Evolutionary conservation across 225 moss, liverwort and hornwort genomes (phyloP).

Genomic region (Bryoerythrophyllum caledonicum): DNA sequence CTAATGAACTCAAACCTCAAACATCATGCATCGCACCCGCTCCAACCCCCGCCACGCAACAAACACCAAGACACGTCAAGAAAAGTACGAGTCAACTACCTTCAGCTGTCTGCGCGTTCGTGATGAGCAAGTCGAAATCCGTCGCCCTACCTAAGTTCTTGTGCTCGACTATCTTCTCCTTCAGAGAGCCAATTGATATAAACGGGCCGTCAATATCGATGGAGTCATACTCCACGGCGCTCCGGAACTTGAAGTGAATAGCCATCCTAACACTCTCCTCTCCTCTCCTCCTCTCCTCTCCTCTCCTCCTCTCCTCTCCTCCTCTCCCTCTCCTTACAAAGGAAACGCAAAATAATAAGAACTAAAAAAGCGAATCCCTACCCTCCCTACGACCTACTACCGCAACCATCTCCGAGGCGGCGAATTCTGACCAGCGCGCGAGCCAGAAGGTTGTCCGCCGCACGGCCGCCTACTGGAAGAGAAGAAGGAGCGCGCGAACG

Average conservation of each 20-base stretch:
- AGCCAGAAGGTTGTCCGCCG: background rate
- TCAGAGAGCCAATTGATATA: constrained; percentile 77
- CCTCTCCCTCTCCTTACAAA: too few relatives aligned
- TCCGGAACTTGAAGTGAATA: constrained; percentile 94
- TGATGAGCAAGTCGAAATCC: constrained; percentile 93
- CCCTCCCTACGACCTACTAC: constrained; percentile 6
- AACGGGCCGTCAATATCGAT: constrained; percentile 89
- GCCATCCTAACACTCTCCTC: constrained; percentile 56
- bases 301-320: too few relatives aligned
- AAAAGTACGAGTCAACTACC: constrained; percentile 36
- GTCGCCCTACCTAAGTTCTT: constrained; percentile 87
- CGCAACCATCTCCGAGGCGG: constrained; percentile 18
- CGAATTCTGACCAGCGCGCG: background rate
- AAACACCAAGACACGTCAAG: constrained; percentile 2
- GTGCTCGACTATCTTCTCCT: constrained; percentile 92
- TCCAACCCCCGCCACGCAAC: background rate
- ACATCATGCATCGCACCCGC: background rate
- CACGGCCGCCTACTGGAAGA: background rate
- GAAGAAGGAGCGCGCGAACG: background rate
- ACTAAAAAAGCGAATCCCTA: constrained; percentile 14
- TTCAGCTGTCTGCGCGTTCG: constrained; percentile 92
- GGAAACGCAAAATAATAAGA: background rate
- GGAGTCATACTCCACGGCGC: constrained; percentile 94
- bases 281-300: background rate
- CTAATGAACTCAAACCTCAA: background rate